Evolutionary conservation across 1,284 basidiomycete species (phyloP).

Genomic region (Inonotus hispidus): DNA sequence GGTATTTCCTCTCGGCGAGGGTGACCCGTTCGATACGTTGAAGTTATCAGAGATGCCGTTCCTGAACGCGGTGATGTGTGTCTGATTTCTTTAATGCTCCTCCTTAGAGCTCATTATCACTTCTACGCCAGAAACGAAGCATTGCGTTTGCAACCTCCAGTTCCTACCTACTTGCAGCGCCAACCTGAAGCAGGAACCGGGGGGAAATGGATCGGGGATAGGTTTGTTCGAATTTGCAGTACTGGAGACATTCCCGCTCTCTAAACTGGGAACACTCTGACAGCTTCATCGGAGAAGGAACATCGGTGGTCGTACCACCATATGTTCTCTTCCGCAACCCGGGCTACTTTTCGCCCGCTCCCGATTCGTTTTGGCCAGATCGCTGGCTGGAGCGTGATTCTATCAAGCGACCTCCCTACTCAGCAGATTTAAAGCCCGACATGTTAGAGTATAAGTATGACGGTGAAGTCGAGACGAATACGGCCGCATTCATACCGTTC

Average conservation of each 20-base stretch:
- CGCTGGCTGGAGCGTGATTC: slow-evolving; percentile 31
- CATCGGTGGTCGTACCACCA: slow-evolving; percentile 39
- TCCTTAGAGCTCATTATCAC: not conserved
- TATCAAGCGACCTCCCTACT: not conserved
- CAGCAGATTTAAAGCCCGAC: not conserved
- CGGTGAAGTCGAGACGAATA: slow-evolving; percentile 25
- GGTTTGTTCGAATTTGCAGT: slow-evolving; percentile 3
- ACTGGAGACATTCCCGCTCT: not conserved
- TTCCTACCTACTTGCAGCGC: slow-evolving; percentile 12
- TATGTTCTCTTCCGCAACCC: slow-evolving; percentile 41
- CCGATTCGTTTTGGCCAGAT: slow-evolving; percentile 38
- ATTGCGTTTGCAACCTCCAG: slow-evolving; percentile 11
- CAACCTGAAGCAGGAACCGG: slow-evolving; percentile 10
- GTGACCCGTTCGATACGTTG: slow-evolving; percentile 17
- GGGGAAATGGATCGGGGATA: slow-evolving; percentile 11
- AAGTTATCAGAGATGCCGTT: slow-evolving; percentile 27
- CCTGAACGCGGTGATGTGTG: slow-evolving; percentile 31
- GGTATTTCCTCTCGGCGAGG: slow-evolving; percentile 20
- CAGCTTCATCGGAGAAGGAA: slow-evolving; percentile 47
- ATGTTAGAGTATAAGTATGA: not conserved
- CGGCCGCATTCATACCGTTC: slow-evolving; percentile 34
- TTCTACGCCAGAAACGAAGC: slow-evolving; percentile 5
- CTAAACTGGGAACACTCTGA: not conserved
- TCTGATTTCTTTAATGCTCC: not conserved
- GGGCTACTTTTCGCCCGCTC: slow-evolving; percentile 34